Evolutionary conservation across 176 grass and related monocot species (phyloP).

Genomic region (Oryza longistaminata): DNA sequence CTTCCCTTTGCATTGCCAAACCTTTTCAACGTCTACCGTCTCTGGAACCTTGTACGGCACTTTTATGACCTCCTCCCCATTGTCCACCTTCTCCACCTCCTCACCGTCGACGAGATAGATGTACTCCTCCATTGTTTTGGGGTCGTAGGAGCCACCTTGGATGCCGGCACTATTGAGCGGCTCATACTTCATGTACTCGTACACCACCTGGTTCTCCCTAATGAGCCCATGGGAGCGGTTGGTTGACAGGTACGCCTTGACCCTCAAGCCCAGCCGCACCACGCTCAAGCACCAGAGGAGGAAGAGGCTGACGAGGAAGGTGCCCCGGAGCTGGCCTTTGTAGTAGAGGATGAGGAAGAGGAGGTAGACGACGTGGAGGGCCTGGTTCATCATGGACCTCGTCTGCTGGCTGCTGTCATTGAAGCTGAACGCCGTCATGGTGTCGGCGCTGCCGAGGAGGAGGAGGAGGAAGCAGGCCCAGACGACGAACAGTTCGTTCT

Average conservation of each 20-base stretch:
- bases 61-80: too few relatives aligned
- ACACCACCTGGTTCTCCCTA: too few relatives aligned
- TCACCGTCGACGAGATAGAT: too few relatives aligned
- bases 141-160: too few relatives aligned
- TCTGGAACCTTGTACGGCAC: too few relatives aligned
- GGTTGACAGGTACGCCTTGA: not conserved
- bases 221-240: too few relatives aligned
- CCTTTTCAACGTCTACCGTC: too few relatives aligned
- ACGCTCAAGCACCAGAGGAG: constrained; percentile 17
- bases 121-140: too few relatives aligned
- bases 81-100: too few relatives aligned
- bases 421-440: constrained; percentile 38
- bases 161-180: too few relatives aligned
- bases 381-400: constrained; percentile 31
- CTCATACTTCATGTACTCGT: too few relatives aligned
- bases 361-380: constrained; percentile 19
- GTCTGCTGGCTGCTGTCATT: not conserved
- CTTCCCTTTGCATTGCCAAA: too few relatives aligned
- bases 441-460: constrained; percentile 28
- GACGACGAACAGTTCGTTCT: constrained; percentile 37
- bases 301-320: not conserved
- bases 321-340: not conserved
- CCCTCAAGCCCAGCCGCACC: not conserved
- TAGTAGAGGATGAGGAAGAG: constrained; percentile 26
- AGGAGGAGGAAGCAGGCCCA: constrained; percentile 34